Evolutionary conservation across 2,329 filamentous ascomycete genomes (phyloP), one percentile per base, ranked within the genome.

Genomic region (Nannizziopsis barbatae): DNA sequence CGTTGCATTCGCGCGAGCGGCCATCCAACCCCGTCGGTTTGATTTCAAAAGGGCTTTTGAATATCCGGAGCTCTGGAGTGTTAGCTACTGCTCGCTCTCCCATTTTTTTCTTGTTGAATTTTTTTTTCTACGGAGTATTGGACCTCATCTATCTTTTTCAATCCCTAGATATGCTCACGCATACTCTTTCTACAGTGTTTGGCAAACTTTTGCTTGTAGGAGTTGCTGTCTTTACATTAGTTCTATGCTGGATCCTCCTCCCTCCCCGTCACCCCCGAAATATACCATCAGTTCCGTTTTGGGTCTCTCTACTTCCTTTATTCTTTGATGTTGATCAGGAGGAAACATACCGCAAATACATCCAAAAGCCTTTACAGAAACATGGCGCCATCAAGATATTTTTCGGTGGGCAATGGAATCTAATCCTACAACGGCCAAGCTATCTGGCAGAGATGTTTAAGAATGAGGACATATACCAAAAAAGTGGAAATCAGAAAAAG

Each of bases 351-450:
- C 36, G 37, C n/a, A 30, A 17, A 12, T 42, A 42, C 33, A 35
- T 47, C 22, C 20, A 35, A 22, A 32, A 38, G 36, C 30, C 38
- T 10, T 47, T 63, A 0, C 60, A 62, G 18, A 53, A 57, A 38
- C 52, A 64, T 45, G 60, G 72, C 2, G 71, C 71, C 1, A 71
- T 74, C 15, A 68, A 72, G 50, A 59, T 75, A 20, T 75, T 71
- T 60, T 73, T 74, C 33, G 71, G 66, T 1, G 70, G 69, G 0
- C 65, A 64, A 36, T 75, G 73, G 73, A 74, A 71, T 42, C 60
- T 75, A 2, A 57, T 75, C 11, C 66, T 74, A 1, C 68, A 67
- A 40, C 64, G 65, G 5, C 71, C 72, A 1, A 55, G 63, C 0
- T 71, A 69, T 49, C 52, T 75, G 2, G 62, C 64, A 2, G 66